phyloP scores from a whole-genome alignment of 2,329 filamentous ascomycete species.

The Sarocladiaceae sp. region DNA sequence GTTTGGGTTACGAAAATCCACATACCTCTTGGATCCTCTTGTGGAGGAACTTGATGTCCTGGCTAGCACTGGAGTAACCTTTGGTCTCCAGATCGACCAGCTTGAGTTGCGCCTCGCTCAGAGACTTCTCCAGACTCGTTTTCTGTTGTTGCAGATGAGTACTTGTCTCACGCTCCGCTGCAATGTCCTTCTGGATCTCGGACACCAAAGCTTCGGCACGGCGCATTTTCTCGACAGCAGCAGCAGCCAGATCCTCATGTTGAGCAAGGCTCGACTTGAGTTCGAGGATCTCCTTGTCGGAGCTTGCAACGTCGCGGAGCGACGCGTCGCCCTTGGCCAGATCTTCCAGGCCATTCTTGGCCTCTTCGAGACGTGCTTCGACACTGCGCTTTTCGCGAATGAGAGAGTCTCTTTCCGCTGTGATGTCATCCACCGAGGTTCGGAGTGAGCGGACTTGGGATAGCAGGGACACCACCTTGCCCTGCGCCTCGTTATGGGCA shows the following conservation, averaged over 20 bases:
- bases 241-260: constrained; percentile 86
- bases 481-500: constrained; percentile 91
- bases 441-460: constrained; percentile 85
- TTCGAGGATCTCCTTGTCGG: constrained; percentile 85
- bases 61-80: constrained; percentile 88
- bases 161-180: constrained; percentile 76
- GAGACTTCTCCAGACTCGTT: constrained; percentile 78
- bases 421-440: constrained; percentile 78
- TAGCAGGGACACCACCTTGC: constrained; percentile 84
- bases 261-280: constrained; percentile 86
- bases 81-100: constrained; percentile 95
- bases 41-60: constrained; percentile 92
- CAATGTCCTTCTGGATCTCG: constrained; percentile 91
- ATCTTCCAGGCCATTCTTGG: constrained; percentile 83
- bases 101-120: constrained; percentile 86
- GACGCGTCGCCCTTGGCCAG: constrained; percentile 80
- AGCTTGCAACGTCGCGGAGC: constrained; percentile 81
- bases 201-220: constrained; percentile 81
- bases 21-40: constrained; percentile 92
- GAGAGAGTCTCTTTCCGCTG: constrained; percentile 78
- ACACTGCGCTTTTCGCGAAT: constrained; percentile 86
- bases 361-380: constrained; percentile 80
- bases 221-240: constrained; percentile 95
- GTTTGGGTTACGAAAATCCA: constrained; percentile 8
- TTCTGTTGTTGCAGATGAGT: constrained; percentile 86